Base-by-base conservation (phyloP, 2,329 filamentous ascomycete species). In the Monosporascus sp. region DNA sequence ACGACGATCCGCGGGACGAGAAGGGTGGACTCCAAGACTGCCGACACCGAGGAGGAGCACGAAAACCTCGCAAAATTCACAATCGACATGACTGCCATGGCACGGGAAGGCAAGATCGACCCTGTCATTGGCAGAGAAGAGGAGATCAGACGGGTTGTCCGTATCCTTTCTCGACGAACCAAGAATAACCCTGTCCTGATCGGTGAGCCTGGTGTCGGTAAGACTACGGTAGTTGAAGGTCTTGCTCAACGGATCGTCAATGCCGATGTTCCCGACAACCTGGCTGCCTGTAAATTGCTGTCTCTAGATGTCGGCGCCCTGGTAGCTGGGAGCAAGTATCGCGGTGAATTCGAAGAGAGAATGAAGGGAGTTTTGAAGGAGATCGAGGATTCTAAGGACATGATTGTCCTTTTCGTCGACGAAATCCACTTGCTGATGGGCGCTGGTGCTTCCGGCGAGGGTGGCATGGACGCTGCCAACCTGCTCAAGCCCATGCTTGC, bases 291-390 rank as follows among this genome's bases (percentile, higher is more conserved):
- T 81, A 94, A 89, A 71, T 80, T 99, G 55, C 85, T 99, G 53
- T 97, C 94, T 4, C 85, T 99, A 46, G 94, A 99, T 66, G 93
- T 99, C 48, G 94, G 94, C 64, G 89, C 93, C 24, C 79, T 99
- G 53, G 93, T 99, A 58, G 94, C 94, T 54, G 94, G 94, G 62
- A 97, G 91, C 82, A 99, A 99, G 75, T 99, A 95, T 77, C 87
- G 94, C 49, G 94, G 94, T 76, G 94, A 99, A 71, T 99, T 99
- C 55, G 94, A 99, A 71, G 94, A 99, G 78, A 85, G 94, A 63
- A 97, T 99, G 92, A 99, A 99, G 81, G 92, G 93, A 52, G 94
- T 99, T 5, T 74, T 99, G 64, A 99, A 97, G 72, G 94, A 99
- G 75, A 96, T 99, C 55, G 83, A 92, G 62, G 87, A 96, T 53